Evolutionary conservation across 78 protist genomes (phyloP).

Genomic region (Dictyostelium brefeldianum): DNA sequence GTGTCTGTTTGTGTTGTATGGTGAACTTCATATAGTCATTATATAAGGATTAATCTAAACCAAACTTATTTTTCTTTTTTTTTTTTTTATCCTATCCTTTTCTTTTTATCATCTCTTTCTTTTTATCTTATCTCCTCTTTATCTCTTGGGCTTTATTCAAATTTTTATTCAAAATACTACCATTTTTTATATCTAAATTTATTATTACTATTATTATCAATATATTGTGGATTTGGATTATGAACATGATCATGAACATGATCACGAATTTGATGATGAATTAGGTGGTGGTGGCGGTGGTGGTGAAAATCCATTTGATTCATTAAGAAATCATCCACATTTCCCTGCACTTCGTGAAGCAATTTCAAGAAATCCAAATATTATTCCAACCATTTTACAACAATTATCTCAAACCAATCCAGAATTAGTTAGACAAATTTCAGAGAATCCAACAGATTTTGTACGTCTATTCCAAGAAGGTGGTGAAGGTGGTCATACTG

Average conservation of each 20-base stretch:
- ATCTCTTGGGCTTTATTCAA: background rate
- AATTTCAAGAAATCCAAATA: slow-evolving; percentile 75
- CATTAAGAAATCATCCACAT: slow-evolving; percentile 80
- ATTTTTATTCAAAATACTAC: background rate
- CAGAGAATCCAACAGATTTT: slow-evolving; percentile 88
- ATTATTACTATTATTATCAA: background rate
- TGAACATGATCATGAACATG: slow-evolving; percentile 29
- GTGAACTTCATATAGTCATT: background rate
- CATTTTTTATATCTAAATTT: background rate
- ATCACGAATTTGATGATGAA: slow-evolving; percentile 46
- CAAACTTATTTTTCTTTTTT: background rate
- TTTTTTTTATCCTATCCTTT: background rate
- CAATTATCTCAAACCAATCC: slow-evolving; percentile 85
- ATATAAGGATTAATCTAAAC: slow-evolving; percentile 17
- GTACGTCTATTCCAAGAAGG: slow-evolving; percentile 75
- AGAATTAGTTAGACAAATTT: slow-evolving; percentile 82
- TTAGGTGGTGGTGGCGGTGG: slow-evolving; percentile 36
- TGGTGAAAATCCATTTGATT: slow-evolving; percentile 53
- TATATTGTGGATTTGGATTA: background rate
- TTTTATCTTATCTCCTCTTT: background rate
- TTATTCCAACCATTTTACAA: slow-evolving; percentile 79
- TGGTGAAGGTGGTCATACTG: slow-evolving; percentile 6
- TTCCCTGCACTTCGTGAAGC: slow-evolving; percentile 75
- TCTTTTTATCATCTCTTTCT: background rate
- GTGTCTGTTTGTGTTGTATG: too few relatives aligned